Percentiles rank a stretch among this genome's conserved stretches.
Evolutionary conservation across 306 rosid species (phyloP).

Genomic region (Benincasa hispida): DNA sequence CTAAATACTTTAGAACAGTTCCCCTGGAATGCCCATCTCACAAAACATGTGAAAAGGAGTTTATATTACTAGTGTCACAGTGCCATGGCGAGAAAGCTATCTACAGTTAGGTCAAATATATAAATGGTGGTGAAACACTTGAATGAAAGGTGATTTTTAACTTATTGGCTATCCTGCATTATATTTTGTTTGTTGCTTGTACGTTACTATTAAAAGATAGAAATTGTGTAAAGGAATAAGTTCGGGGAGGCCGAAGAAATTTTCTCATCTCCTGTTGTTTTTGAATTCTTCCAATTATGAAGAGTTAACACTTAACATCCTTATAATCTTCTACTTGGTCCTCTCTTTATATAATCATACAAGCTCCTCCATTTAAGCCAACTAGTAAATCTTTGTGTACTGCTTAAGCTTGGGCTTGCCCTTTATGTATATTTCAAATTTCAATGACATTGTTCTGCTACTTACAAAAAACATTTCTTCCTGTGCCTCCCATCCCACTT

Average conservation of each 20-base stretch:
- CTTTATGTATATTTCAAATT: not conserved
- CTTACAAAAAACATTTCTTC: not conserved
- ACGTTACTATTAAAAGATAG: not conserved
- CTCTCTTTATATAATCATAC: not conserved
- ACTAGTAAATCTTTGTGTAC: not conserved
- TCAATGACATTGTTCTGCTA: not conserved
- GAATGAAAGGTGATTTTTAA: not conserved
- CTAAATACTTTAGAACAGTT: not conserved
- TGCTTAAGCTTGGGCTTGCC: not conserved
- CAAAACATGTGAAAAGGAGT: not conserved
- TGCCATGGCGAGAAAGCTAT: not conserved
- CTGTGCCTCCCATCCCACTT: not conserved
- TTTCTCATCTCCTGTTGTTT: not conserved
- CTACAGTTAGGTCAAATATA: not conserved
- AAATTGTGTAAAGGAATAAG: not conserved
- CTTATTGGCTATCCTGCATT: not conserved
- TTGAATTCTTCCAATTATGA: not conserved
- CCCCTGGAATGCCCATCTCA: not conserved
- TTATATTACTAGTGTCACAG: not conserved
- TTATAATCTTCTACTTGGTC: not conserved
- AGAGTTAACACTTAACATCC: not conserved
- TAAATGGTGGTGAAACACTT: not conserved
- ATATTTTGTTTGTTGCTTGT: not conserved
- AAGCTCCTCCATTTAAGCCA: not conserved
- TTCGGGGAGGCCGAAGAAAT: not conserved